phyloP scores from a whole-genome alignment of 1,284 basidiomycete genomes.

The Mycena sp. region DNA sequence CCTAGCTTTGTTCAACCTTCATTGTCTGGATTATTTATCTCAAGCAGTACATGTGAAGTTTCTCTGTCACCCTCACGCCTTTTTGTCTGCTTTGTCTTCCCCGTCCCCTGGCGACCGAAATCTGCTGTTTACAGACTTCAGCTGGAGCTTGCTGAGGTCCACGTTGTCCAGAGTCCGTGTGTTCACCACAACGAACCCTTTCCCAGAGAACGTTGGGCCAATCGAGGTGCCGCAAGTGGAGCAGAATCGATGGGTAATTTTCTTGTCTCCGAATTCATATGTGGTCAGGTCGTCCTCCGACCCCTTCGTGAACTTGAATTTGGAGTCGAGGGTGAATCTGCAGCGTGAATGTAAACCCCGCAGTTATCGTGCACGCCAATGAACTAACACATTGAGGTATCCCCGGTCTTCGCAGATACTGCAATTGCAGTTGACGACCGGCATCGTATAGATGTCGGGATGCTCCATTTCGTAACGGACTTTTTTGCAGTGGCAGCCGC shows the following conservation, averaged over 20 bases:
- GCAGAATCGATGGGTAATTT: conserved; percentile 11
- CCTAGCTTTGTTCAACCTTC: background rate
- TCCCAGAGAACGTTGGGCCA: background rate
- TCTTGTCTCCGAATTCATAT: background rate
- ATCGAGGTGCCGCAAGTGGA: background rate
- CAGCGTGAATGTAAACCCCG: no score
- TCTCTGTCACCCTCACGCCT: background rate
- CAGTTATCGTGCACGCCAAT: no score
- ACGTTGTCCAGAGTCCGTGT: conserved; percentile 18
- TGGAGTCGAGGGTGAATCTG: no score
- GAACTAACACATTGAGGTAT: conserved; percentile 16
- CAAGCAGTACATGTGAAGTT: background rate
- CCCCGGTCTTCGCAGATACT: conserved; percentile 10
- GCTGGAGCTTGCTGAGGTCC: conserved; percentile 1
- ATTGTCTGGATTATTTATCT: background rate
- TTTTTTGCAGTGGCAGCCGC: conserved; percentile 20
- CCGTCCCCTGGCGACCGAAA: background rate
- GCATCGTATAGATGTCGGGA: conserved; percentile 13
- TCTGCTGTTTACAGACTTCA: background rate
- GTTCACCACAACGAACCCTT: conserved; percentile 13
- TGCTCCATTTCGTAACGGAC: conserved; percentile 15
- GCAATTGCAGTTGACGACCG: conserved; percentile 12
- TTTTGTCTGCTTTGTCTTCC: background rate
- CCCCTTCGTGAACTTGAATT: conserved; percentile 21
- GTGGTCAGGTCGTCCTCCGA: conserved; percentile 14